Conservation (phyloP, 2,329 filamentous ascomycete species). For the Aspergillus intermedius region DNA sequence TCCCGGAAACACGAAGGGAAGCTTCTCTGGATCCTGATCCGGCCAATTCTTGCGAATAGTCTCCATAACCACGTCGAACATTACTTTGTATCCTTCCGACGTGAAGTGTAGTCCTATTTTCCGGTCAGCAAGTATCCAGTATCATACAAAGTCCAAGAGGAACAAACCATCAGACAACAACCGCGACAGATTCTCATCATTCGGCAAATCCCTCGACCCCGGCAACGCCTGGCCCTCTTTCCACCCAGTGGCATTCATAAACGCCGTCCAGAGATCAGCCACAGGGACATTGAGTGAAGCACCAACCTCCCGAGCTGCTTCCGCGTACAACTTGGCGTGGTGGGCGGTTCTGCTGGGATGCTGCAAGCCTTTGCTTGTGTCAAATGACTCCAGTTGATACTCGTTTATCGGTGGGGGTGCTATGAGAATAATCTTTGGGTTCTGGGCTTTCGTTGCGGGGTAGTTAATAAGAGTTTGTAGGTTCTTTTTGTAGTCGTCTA, state of each 20-base stretch:
- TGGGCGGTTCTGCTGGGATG: constrained; percentile 53
- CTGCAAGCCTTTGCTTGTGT: constrained; percentile 44
- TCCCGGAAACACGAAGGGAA: constrained; percentile 48
- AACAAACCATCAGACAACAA: constrained; percentile 52
- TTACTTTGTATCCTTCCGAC: constrained; percentile 49
- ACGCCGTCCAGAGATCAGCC: constrained; percentile 70
- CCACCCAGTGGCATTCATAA: constrained; percentile 62
- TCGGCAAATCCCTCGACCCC: constrained; percentile 52
- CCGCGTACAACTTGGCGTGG: constrained; percentile 57
- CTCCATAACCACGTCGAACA: constrained; percentile 50
- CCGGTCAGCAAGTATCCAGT: constrained; percentile 1
- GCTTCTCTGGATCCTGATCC: constrained; percentile 47
- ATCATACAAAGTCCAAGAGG: constrained; percentile 1
- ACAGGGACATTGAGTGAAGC: constrained; percentile 53
- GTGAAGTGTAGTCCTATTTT: constrained; percentile 53
- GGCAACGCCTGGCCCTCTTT: constrained; percentile 44
- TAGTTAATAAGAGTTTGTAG: constrained; percentile 66
- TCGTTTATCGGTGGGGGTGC: constrained; percentile 78
- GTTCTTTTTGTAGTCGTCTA: constrained; percentile 70
- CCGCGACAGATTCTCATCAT: constrained; percentile 49
- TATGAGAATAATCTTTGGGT: constrained; percentile 67
- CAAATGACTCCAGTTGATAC: constrained; percentile 52
- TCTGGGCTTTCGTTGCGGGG: constrained; percentile 61
- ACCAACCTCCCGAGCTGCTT: constrained; percentile 59
- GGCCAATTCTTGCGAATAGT: constrained; percentile 48